Percentiles rank a stretch among this genome's conserved stretches.
Conservation (phyloP, 768 basidiomycete species). For the Kondoa malvinella region DNA sequence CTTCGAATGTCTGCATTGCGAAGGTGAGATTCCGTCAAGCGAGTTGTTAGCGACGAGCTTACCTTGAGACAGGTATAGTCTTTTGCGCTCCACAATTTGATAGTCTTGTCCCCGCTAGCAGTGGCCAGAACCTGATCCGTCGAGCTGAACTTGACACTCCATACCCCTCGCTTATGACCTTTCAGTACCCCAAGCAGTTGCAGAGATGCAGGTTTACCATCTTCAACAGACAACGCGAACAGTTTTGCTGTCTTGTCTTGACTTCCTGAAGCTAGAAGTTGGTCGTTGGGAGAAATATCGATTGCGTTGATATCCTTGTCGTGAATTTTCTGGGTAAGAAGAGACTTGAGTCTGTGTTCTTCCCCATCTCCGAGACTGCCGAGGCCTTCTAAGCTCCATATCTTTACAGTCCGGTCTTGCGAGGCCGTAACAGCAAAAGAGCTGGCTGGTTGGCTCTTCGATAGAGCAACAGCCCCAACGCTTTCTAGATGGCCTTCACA, state of each 20-base stretch:
- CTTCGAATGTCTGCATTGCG: conserved; percentile 68
- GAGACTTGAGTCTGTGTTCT: conserved; percentile 34
- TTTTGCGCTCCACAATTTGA: conserved; percentile 84
- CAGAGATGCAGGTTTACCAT: conserved; percentile 41
- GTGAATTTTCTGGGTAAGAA: conserved; percentile 76
- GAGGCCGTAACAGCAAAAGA: conserved; percentile 80
- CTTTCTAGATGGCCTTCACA: conserved; percentile 92
- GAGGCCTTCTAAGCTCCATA: conserved; percentile 65
- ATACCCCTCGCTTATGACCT: conserved; percentile 92
- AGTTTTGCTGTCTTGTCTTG: conserved; percentile 91
- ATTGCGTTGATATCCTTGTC: conserved; percentile 98
- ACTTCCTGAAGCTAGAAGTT: conserved; percentile 74
- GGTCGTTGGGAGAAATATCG: conserved; percentile 78
- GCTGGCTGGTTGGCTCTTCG: conserved; percentile 37
- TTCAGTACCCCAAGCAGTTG: conserved; percentile 74
- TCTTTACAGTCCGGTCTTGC: conserved; percentile 93
- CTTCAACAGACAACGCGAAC: conserved; percentile 48
- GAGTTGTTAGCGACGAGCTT: conserved; percentile 14
- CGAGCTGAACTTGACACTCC: conserved; percentile 75
- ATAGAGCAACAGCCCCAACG: conserved; percentile 72
- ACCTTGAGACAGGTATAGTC: conserved; percentile 73
- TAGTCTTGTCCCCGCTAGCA: conserved; percentile 85
- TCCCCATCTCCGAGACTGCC: conserved; percentile 29
- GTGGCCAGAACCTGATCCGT: conserved; percentile 73
- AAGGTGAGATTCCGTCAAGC: background rate